Conservation (phyloP, 345 rosid species). For the Euphorbia peplus region DNA sequence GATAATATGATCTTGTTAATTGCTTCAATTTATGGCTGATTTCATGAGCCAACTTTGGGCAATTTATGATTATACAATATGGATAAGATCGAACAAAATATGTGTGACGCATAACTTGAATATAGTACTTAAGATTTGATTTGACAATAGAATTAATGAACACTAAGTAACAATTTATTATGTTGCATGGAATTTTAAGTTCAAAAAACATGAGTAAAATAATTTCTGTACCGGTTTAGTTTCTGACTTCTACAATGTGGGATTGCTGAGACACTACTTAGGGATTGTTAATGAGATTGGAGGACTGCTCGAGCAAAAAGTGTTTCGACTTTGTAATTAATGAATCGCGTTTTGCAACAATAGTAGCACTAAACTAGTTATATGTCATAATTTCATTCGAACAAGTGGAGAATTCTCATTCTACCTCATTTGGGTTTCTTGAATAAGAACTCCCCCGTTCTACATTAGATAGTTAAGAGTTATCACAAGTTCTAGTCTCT, state of each 20-base stretch:
- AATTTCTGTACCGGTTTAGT: too few relatives aligned
- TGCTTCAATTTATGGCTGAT: background rate
- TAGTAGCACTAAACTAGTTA: background rate
- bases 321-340: background rate
- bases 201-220: too few relatives aligned
- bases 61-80: background rate
- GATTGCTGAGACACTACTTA: too few relatives aligned
- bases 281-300: too few relatives aligned
- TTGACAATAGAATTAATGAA: background rate
- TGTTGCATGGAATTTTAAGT: background rate
- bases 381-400: background rate
- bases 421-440: background rate
- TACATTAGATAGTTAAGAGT: background rate
- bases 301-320: background rate
- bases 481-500: too few relatives aligned
- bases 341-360: background rate
- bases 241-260: too few relatives aligned
- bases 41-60: background rate
- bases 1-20: background rate
- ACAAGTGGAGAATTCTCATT: background rate
- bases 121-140: background rate
- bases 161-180: background rate
- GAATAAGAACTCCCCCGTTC: background rate
- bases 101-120: background rate
- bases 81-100: background rate